Conservation (phyloP, 2,329 filamentous ascomycete species). For the Phoma sp. region DNA sequence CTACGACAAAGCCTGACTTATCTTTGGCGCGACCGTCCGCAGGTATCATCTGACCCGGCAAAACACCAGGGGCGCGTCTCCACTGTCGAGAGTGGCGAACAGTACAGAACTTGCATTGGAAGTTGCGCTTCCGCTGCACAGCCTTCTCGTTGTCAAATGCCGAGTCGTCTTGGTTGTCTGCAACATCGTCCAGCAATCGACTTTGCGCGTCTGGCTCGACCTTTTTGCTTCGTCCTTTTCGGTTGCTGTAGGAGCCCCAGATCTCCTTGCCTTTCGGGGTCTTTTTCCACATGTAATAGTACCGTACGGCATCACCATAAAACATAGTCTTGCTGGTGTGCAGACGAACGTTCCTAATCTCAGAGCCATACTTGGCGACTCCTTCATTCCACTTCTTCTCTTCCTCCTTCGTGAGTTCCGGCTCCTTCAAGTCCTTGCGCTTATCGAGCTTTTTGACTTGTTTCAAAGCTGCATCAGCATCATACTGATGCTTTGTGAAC, state of each 20-base stretch:
- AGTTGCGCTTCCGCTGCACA: slow-evolving; percentile 76
- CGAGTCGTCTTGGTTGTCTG: slow-evolving; percentile 91
- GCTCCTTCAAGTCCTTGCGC: slow-evolving; percentile 79
- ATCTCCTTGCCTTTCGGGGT: slow-evolving; percentile 83
- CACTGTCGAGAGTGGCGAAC: slow-evolving; percentile 84
- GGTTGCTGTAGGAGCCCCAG: slow-evolving; percentile 86
- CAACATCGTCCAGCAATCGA: slow-evolving; percentile 89
- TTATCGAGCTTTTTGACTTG: slow-evolving; percentile 73
- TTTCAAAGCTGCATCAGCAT: slow-evolving; percentile 73
- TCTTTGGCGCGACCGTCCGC: slow-evolving; percentile 78
- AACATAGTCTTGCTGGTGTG: slow-evolving; percentile 81
- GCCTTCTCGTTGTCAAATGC: slow-evolving; percentile 94
- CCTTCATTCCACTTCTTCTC: slow-evolving; percentile 91
- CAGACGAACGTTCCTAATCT: slow-evolving; percentile 81
- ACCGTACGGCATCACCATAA: slow-evolving; percentile 83
- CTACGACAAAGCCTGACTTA: slow-evolving; percentile 77
- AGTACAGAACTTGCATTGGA: slow-evolving; percentile 92
- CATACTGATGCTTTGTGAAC: slow-evolving; percentile 75
- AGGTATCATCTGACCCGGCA: slow-evolving; percentile 73
- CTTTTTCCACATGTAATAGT: slow-evolving; percentile 99
- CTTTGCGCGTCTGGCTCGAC: slow-evolving; percentile 62
- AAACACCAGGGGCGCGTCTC: slow-evolving; percentile 83
- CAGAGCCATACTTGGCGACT: slow-evolving; percentile 88
- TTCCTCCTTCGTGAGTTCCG: slow-evolving; percentile 78
- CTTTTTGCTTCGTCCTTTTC: slow-evolving; percentile 89